Evolutionary conservation across 805 yeast genomes (phyloP).

Genomic region (Danielia reshetovae): DNA sequence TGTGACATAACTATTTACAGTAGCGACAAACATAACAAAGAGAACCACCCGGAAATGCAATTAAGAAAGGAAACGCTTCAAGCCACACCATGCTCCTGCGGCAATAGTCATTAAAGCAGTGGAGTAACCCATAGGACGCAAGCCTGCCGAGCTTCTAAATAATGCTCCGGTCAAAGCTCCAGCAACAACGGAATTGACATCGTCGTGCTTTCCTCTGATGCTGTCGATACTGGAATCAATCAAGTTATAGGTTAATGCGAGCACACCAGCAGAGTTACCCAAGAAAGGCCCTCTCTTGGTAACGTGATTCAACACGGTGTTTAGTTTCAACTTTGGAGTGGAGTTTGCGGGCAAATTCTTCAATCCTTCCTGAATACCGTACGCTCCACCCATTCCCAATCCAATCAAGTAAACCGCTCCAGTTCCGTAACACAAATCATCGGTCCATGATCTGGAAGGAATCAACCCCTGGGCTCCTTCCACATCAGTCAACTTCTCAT

Average conservation of each 20-base stretch:
- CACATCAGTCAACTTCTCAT: constrained; percentile 61
- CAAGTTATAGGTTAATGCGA: constrained; percentile 85
- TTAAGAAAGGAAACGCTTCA: constrained; percentile 44
- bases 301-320: constrained; percentile 85
- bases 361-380: constrained; percentile 85
- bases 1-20: constrained; percentile 14
- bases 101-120: constrained; percentile 83
- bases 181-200: constrained; percentile 74
- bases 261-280: constrained; percentile 93
- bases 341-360: constrained; percentile 70
- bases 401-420: constrained; percentile 90
- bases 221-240: constrained; percentile 76
- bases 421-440: constrained; percentile 95
- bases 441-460: constrained; percentile 97
- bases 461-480: constrained; percentile 88
- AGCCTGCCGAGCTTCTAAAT: constrained; percentile 80
- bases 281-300: constrained; percentile 95
- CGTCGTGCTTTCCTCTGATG: constrained; percentile 86
- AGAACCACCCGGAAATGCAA: constrained; percentile 13
- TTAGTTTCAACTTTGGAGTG: constrained; percentile 76
- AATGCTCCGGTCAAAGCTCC: constrained; percentile 93
- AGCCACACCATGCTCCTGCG: constrained; percentile 90
- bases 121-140: constrained; percentile 83
- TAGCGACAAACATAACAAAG: constrained; percentile 7
- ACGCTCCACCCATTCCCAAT: constrained; percentile 83